Conservation (phyloP, 169 alveolate genomes). For the Condylostoma magnum region DNA sequence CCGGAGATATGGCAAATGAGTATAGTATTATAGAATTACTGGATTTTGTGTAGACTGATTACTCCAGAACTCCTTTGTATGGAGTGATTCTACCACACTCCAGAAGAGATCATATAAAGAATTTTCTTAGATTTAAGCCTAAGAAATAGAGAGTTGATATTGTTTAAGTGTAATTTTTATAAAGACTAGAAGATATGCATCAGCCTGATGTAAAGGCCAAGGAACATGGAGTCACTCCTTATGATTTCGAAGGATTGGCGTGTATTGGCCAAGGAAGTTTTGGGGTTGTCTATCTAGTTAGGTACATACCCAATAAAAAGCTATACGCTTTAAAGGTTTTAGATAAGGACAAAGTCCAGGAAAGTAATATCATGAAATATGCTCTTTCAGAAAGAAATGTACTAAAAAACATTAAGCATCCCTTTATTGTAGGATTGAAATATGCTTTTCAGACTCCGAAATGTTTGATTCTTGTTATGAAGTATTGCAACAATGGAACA, state of each 20-base stretch:
- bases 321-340: constrained; percentile 69
- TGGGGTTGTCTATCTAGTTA: constrained; percentile 65
- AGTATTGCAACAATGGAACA: constrained; percentile 74
- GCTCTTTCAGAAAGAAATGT: constrained; percentile 67
- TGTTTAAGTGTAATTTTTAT: too few relatives aligned
- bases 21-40: too few relatives aligned
- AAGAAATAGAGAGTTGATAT: too few relatives aligned
- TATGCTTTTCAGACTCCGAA: constrained; percentile 81
- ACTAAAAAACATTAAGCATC: constrained; percentile 67
- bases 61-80: constrained; percentile 16
- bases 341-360: constrained; percentile 61
- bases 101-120: constrained; percentile 14
- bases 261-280: constrained; percentile 67
- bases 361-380: constrained; percentile 19
- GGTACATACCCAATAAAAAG: constrained; percentile 58
- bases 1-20: too few relatives aligned
- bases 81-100: neutral
- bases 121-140: too few relatives aligned
- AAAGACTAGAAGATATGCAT: too few relatives aligned
- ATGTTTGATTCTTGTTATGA: constrained; percentile 54
- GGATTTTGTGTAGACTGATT: too few relatives aligned
- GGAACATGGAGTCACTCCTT: constrained; percentile 17
- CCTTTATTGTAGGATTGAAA: constrained; percentile 71
- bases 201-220: too few relatives aligned
- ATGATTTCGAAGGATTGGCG: constrained; percentile 4